Evolutionary conservation across 2,329 filamentous ascomycete species (phyloP), one percentile per base, ranked within the genome.

Genomic region (Fusarium multiceps): DNA sequence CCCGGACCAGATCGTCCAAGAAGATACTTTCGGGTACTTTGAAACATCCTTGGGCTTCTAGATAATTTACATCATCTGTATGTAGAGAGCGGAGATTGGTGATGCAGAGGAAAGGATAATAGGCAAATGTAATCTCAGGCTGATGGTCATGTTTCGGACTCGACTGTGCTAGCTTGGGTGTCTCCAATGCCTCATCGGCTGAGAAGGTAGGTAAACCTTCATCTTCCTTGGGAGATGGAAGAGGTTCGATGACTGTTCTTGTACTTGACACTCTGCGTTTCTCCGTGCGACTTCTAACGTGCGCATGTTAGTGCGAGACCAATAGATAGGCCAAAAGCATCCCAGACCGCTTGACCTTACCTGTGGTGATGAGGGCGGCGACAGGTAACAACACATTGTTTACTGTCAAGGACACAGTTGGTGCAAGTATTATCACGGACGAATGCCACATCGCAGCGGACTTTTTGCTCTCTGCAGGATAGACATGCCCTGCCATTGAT

Each of bases 371-470:
- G 21, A 21, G 21, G 21, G 18, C 28, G 53, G 11, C 41, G 41
- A 18, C 28, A 55, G 20, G 14, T 27, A 6, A 55, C 41, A 7
- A 47, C 28, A 5, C 53, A 55, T 16, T 47, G 2, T 16, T 55
- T 55, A 7, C 41, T 10, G 12, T 55, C 41, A 47, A 37, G 53
- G 2, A 47, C 53, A 27, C 53, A 55, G 28, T 47, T 55, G 20
- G 53, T 47, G 28, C 53, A 55, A 6, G 53, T n/a, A 16, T 47
- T 14, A 16, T 55, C 41, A 18, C 12, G 53, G 4, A 34, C 20
- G 10, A 55, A 55, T 55, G 28, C 53, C 18, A 55, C 53, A 3
- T 55, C 53, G 12, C 41, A 47, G 21, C 41, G 53, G 28, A 55
- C 53, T 3, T 55, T 55, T 18, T 41, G 41, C 16, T 28, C 53